Percentiles rank a stretch among this genome's conserved stretches.
Evolutionary conservation across 2,329 filamentous ascomycete genomes (phyloP).

Genomic region (Pyrenochaeta sp.): DNA sequence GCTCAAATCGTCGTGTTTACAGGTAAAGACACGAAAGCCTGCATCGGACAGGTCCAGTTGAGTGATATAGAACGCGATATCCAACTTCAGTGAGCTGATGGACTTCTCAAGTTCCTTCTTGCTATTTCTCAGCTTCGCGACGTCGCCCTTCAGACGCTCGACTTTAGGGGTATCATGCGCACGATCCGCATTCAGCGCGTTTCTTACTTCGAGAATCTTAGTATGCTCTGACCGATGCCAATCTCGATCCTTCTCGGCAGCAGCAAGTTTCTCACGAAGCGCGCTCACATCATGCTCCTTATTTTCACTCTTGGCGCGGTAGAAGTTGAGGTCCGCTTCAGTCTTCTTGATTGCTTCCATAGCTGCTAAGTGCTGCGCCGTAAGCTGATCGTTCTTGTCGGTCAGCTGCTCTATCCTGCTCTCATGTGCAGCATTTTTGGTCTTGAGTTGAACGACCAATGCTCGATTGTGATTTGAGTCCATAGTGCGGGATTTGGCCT

Average conservation of each 20-base stretch:
- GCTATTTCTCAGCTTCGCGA: background rate
- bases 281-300: background rate
- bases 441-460: background rate
- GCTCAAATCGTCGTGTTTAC: conserved; percentile 1
- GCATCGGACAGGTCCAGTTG: conserved; percentile 10
- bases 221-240: background rate
- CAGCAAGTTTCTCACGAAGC: background rate
- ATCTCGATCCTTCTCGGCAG: background rate
- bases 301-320: background rate
- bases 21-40: conserved; percentile 13
- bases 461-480: background rate
- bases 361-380: background rate
- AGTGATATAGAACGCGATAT: conserved; percentile 6
- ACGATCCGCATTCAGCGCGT: background rate
- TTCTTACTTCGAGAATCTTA: background rate
- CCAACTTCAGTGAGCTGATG: background rate
- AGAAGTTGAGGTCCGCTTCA: background rate
- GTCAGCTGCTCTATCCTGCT: background rate
- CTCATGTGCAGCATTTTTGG: background rate
- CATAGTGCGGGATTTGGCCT: background rate
- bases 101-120: background rate
- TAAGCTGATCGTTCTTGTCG: background rate
- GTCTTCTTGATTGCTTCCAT: background rate
- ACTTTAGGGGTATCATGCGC: background rate
- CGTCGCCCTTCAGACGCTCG: background rate